These are phyloP conservation scores for Fusarium pseudograminearum DNA, from an alignment of 2,329 filamentous ascomycete genomes.

Conservation along the genomic window DNA sequence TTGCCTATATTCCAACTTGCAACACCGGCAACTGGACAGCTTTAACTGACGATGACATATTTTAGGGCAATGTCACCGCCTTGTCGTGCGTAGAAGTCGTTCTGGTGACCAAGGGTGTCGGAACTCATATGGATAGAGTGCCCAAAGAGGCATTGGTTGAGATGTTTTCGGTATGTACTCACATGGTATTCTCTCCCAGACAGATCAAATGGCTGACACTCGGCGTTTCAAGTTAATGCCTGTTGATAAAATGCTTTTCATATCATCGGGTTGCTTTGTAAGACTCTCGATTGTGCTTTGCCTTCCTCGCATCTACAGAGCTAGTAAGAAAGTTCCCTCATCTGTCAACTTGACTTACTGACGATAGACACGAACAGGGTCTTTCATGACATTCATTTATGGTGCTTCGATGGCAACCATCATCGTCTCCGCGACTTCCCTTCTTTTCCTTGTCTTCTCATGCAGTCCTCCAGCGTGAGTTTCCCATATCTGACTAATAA, in stretches of 20 bases:
- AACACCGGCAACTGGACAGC: background rate
- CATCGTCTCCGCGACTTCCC: constrained; percentile 20
- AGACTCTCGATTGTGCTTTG: constrained; percentile 42
- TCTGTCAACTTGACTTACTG: background rate
- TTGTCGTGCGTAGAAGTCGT: constrained; percentile 37
- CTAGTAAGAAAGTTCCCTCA: constrained; percentile 21
- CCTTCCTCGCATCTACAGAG: constrained; percentile 37
- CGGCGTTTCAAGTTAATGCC: constrained; percentile 24
- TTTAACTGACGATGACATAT: constrained; percentile 3
- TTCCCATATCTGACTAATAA: too few species aligned
- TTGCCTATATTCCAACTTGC: background rate
- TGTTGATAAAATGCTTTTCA: constrained; percentile 37
- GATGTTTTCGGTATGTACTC: constrained; percentile 37
- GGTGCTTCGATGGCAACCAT: constrained; percentile 23
- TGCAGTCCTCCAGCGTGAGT: constrained; percentile 39
- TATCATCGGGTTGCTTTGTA: constrained; percentile 39
- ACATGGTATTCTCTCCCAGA: background rate
- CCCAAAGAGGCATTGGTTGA: constrained; percentile 15
- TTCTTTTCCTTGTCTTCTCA: constrained; percentile 43
- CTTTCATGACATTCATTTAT: constrained; percentile 36
- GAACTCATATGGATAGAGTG: constrained; percentile 32
- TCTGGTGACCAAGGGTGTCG: constrained; percentile 33
- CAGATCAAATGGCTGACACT: background rate
- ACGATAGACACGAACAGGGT: constrained; percentile 1
- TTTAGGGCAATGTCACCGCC: constrained; percentile 28